Evolutionary conservation across 768 basidiomycete species (phyloP).

Genomic region (Sporobolomyces phaffii): DNA sequence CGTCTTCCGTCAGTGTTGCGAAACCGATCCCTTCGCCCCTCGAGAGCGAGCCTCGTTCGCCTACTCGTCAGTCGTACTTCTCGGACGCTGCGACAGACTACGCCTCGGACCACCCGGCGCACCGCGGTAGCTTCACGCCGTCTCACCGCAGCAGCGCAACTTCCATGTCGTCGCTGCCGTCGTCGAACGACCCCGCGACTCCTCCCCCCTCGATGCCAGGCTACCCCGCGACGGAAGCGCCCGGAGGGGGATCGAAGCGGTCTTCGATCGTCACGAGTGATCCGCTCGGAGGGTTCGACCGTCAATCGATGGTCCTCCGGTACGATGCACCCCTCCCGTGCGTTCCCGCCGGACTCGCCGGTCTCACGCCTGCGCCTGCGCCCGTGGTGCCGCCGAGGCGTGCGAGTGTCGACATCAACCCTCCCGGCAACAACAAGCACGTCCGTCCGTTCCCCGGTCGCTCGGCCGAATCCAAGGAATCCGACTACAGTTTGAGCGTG

Average conservation of each 20-base stretch:
- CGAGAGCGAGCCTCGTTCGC: neutral
- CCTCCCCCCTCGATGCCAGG: conserved; percentile 8
- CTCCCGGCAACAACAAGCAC: neutral
- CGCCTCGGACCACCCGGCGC: neutral
- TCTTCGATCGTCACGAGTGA: neutral
- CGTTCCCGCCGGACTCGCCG: neutral
- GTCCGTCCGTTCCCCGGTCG: neutral
- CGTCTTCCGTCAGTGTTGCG: neutral
- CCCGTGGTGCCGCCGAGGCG: neutral
- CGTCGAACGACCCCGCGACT: neutral
- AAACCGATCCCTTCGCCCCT: neutral
- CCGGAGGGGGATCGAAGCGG: neutral
- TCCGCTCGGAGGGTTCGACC: conserved; percentile 21
- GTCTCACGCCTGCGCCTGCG: too few relatives aligned
- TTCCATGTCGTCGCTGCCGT: conserved; percentile 24
- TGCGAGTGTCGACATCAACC: neutral
- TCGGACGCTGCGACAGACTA: conserved; percentile 15
- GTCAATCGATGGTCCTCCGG: conserved; percentile 10
- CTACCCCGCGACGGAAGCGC: neutral
- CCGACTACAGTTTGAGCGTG: conserved; percentile 5
- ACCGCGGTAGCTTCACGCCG: conserved; percentile 19
- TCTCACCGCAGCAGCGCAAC: conserved; percentile 23
- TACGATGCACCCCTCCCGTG: conserved; percentile 16
- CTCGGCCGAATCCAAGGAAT: neutral
- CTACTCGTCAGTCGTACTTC: conserved; percentile 14